These are phyloP conservation scores for Lagerstroemia speciosa DNA, from an alignment of 345 rosid genomes.

Conservation along the genomic window DNA sequence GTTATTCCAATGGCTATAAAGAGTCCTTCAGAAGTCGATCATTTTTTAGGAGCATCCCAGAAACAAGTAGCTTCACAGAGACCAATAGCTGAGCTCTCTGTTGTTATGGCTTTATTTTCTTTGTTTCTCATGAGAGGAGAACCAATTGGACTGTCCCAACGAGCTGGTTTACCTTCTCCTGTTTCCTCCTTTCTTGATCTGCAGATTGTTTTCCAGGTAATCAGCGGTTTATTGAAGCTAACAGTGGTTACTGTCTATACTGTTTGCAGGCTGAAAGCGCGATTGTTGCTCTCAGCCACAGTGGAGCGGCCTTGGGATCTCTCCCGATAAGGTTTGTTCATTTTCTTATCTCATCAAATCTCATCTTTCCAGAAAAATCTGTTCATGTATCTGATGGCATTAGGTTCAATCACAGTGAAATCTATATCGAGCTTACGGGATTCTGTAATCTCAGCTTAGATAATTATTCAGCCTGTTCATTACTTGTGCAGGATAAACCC, in stretches of 20 bases:
- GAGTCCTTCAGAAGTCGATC: neutral
- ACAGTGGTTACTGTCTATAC: neutral
- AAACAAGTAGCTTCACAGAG: neutral
- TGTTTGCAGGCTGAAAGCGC: constrained; percentile 90
- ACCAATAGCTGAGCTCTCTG: neutral
- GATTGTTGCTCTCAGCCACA: constrained; percentile 79
- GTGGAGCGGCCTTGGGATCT: constrained; percentile 71
- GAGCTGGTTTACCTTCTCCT: neutral
- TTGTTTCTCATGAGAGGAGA: neutral
- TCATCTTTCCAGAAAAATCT: no score
- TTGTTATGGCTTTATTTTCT: neutral
- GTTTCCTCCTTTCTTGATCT: neutral
- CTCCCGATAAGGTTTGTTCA: constrained; percentile 70
- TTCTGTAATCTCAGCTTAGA: neutral
- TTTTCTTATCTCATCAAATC: neutral
- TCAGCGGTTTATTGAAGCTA: neutral
- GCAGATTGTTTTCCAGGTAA: neutral
- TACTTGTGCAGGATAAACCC: constrained; percentile 74
- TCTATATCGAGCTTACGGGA: neutral
- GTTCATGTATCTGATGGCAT: neutral
- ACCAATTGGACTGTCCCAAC: neutral
- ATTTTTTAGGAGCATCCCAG: neutral
- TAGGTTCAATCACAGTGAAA: neutral
- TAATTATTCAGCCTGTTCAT: neutral
- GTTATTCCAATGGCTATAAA: neutral